Evolutionary conservation across 169 alveolate species (phyloP).

Genomic region (Plasmodium inui): DNA sequence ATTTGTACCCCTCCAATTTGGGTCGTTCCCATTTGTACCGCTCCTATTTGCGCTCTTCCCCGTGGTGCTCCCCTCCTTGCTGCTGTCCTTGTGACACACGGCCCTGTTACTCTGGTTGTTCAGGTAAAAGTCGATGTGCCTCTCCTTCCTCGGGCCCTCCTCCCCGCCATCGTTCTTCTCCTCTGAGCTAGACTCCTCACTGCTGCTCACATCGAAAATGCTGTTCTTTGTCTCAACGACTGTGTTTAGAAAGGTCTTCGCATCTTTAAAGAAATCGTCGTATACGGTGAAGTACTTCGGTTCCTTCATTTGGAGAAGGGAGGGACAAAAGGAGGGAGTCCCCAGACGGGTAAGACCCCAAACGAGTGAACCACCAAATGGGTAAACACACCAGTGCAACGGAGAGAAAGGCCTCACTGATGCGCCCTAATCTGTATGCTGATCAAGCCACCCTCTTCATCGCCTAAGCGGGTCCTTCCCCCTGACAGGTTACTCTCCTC

Average conservation of each 20-base stretch:
- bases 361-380: neutral
- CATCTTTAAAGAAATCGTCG: constrained; percentile 72
- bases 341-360: neutral
- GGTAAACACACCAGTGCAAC: neutral
- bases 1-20: neutral
- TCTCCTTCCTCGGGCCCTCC: neutral
- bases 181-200: constrained; percentile 10
- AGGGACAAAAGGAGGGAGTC: neutral
- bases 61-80: neutral
- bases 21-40: neutral
- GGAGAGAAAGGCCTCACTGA: neutral
- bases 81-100: neutral
- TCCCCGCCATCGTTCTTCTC: neutral
- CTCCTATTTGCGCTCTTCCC: neutral
- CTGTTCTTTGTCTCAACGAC: constrained; percentile 42
- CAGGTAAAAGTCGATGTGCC: constrained; percentile 1
- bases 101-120: neutral
- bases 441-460: neutral
- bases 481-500: neutral
- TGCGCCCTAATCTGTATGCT: neutral
- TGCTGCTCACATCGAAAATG: constrained; percentile 11
- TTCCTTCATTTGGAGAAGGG: constrained; percentile 24
- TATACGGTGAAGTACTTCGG: constrained; percentile 15
- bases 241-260: constrained; percentile 53
- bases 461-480: neutral